These are phyloP conservation scores for Castanopsis chinensis DNA, from an alignment of 306 rosid species.

Conservation along the genomic window DNA sequence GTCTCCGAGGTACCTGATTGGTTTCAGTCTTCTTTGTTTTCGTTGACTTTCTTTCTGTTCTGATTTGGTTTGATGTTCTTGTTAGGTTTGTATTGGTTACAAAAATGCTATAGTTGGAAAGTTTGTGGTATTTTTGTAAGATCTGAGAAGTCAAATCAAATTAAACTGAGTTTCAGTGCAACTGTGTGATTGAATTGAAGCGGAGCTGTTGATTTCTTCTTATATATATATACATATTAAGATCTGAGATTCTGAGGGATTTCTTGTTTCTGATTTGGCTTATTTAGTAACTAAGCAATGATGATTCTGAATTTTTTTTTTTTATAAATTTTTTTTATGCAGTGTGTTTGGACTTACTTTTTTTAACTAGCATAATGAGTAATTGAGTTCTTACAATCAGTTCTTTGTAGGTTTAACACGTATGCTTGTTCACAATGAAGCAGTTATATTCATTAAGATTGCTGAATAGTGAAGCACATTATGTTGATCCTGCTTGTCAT, in stretches of 20 bases:
- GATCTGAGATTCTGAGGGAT: neutral
- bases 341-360: neutral
- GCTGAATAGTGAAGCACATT: neutral
- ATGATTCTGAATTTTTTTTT: neutral
- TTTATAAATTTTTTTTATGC: no score
- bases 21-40: neutral
- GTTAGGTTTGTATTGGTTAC: neutral
- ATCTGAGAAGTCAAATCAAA: conserved; percentile 28
- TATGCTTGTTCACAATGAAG: neutral
- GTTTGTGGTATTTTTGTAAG: neutral
- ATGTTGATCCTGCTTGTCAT: neutral
- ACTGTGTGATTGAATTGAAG: neutral
- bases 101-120: neutral
- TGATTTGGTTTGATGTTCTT: neutral
- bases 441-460: neutral
- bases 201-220: neutral
- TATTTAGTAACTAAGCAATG: neutral
- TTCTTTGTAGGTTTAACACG: neutral
- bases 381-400: neutral
- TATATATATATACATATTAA: neutral
- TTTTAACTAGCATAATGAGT: neutral
- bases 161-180: neutral
- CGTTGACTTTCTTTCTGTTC: neutral
- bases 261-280: neutral
- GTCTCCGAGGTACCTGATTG: conserved; percentile 41